Conservation (phyloP, 805 yeast genomes). For the Teunomyces aglyptinius region DNA sequence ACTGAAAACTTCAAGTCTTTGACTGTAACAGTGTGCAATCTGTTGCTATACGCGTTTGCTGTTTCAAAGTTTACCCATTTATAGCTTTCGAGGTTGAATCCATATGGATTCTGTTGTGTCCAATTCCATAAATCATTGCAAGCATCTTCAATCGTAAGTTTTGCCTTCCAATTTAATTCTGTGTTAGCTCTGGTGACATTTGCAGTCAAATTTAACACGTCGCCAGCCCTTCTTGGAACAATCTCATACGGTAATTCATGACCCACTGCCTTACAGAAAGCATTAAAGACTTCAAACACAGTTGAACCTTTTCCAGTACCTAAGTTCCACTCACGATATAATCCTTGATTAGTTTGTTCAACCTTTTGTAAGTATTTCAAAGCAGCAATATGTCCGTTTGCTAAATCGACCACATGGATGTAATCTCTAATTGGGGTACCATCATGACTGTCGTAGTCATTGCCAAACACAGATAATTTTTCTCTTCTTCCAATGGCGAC, state of each 20-base stretch:
- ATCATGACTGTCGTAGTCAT: conserved; percentile 67
- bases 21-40: conserved; percentile 37
- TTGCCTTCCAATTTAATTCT: conserved; percentile 66
- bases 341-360: conserved; percentile 36
- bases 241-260: conserved; percentile 61
- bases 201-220: conserved; percentile 73
- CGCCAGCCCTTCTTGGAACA: conserved; percentile 70
- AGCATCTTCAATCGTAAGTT: conserved; percentile 55
- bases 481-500: conserved; percentile 73
- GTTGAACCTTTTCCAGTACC: conserved; percentile 83
- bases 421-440: conserved; percentile 84
- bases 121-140: conserved; percentile 77
- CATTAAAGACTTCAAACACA: conserved; percentile 65
- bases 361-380: conserved; percentile 48
- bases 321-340: conserved; percentile 76
- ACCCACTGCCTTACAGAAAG: conserved; percentile 66
- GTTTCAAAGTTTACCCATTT: conserved; percentile 29
- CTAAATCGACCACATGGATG: conserved; percentile 77
- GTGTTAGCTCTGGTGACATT: conserved; percentile 61
- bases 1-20: conserved; percentile 38
- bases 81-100: conserved; percentile 42
- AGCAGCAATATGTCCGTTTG: conserved; percentile 74
- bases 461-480: conserved; percentile 66
- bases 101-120: conserved; percentile 67
- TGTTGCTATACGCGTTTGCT: conserved; percentile 22